Conservation (phyloP, 345 rosid species). For the Microcos paniculata region DNA sequence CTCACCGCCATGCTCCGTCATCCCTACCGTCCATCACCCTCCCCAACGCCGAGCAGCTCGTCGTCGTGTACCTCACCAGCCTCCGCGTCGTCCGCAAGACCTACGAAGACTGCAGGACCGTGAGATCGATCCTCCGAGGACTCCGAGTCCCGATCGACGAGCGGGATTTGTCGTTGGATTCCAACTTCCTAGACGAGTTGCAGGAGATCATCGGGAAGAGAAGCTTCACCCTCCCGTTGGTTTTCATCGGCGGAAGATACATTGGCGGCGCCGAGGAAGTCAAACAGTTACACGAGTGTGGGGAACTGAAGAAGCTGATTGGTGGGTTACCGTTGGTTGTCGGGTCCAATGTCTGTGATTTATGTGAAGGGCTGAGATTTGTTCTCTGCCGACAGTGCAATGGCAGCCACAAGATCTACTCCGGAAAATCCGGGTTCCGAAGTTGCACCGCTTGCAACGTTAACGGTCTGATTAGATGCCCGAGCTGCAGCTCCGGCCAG, state of each 20-base stretch:
- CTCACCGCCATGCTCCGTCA: conserved; percentile 6
- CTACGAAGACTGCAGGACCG: conserved; percentile 66
- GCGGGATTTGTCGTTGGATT: conserved; percentile 77
- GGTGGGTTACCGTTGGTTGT: conserved; percentile 20
- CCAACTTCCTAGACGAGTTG: conserved; percentile 50
- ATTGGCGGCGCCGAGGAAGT: conserved; percentile 55
- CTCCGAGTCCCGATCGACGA: conserved; percentile 61
- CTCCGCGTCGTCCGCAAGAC: conserved; percentile 71
- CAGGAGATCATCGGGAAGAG: conserved; percentile 37
- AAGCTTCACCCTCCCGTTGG: conserved; percentile 35
- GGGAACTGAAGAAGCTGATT: conserved; percentile 45
- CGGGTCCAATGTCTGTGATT: conserved; percentile 29
- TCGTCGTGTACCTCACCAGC: conserved; percentile 75
- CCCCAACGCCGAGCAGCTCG: conserved; percentile 34
- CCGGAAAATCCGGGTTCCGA: conserved; percentile 39
- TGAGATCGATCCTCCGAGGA: conserved; percentile 57
- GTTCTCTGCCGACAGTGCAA: conserved; percentile 42
- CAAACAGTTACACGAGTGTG: conserved; percentile 37
- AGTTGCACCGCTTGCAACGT: conserved; percentile 42
- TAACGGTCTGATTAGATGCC: conserved; percentile 51
- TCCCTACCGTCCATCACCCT: conserved; percentile 6
- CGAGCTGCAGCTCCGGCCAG: conserved; percentile 26
- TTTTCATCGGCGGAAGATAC: conserved; percentile 51
- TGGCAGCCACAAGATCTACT: conserved; percentile 68
- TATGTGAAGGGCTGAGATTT: conserved; percentile 59